Base-by-base conservation (phyloP, 2,329 filamentous ascomycete genomes). In the Monosporascus sp. region DNA sequence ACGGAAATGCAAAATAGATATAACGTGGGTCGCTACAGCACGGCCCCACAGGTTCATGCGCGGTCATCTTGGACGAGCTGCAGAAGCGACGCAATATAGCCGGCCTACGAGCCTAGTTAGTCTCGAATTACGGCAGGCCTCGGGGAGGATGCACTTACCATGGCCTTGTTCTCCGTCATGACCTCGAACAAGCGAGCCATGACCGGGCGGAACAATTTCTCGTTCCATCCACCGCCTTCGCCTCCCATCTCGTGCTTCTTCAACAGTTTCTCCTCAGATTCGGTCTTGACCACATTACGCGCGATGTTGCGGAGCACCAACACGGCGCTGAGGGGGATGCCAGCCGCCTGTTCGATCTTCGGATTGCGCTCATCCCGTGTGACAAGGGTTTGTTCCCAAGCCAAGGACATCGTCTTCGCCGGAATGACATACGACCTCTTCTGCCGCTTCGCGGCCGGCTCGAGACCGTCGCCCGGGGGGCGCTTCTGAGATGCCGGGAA, bases 261-360 rank as follows among this genome's bases (percentile, higher is more conserved):
- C 48, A 78, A 61, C 3, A 82, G 68, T 62, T 75, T 74, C 59
- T 83, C 80, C 63, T 85, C 78, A 1, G 78, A 75, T 50, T 81
- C 78, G 8, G 81, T 85, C 74, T 85, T 85, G 62, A 78, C 72
- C 19, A 84, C 74, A 62, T 87, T 88, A 58, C 78, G 79, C 14
- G 89, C 89, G 56, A 94, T 82, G 66, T 94, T 94, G 31, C 89
- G 82, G 46, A 94, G 77, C 37, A 94, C 87, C 27, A 93, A 76
- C 16, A 88, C 85, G 2, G 88, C 87, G 52, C 87, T 89, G 7
- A 93, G 77, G n/a, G 89, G 88, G 37, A 93, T 85, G 5, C 89
- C 89, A 1, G 86, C 87, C 2, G 89, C 86, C 63, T 91, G 81
- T 2, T 78, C 73, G 5, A 78, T 72, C 8, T 84, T 80, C 11